Conservation (phyloP, 192 early-diverging fungal genomes). For the Glomus cerebriforme region DNA sequence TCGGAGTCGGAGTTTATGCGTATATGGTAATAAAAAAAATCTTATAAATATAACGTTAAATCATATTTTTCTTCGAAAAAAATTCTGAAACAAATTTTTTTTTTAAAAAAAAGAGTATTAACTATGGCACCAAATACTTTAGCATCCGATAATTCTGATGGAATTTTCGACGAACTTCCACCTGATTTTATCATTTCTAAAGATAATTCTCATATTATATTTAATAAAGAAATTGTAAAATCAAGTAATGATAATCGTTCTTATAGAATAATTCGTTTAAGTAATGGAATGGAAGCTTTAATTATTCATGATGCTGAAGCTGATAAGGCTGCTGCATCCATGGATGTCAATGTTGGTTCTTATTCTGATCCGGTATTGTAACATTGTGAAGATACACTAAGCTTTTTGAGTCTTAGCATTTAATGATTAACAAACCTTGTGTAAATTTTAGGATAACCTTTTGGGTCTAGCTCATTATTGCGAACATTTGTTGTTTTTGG, state of each 20-base stretch:
- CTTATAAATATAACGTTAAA: no score
- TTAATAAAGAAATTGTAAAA: conserved; percentile 47
- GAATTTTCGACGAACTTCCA: background rate
- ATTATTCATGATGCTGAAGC: conserved; percentile 71
- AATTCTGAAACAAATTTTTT: no score
- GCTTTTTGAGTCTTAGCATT: background rate
- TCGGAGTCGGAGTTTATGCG: no score
- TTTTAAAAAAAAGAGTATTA: no score
- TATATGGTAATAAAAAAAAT: no score
- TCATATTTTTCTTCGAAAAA: no score
- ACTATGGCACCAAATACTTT: background rate
- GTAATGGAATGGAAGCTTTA: conserved; percentile 68
- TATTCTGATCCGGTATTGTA: conserved; percentile 69
- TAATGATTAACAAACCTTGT: background rate
- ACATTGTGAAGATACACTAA: background rate
- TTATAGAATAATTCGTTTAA: conserved; percentile 60
- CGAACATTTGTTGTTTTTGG: conserved; percentile 78
- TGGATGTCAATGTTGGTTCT: conserved; percentile 85
- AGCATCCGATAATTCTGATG: background rate
- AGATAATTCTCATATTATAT: conserved; percentile 37
- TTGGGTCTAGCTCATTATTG: conserved; percentile 85
- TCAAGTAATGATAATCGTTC: conserved; percentile 65
- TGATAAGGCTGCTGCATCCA: conserved; percentile 76
- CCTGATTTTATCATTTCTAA: background rate
- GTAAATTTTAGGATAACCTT: conserved; percentile 32